Evolutionary conservation across 768 basidiomycete species (phyloP).

Genomic region (Auricularia sp.): DNA sequence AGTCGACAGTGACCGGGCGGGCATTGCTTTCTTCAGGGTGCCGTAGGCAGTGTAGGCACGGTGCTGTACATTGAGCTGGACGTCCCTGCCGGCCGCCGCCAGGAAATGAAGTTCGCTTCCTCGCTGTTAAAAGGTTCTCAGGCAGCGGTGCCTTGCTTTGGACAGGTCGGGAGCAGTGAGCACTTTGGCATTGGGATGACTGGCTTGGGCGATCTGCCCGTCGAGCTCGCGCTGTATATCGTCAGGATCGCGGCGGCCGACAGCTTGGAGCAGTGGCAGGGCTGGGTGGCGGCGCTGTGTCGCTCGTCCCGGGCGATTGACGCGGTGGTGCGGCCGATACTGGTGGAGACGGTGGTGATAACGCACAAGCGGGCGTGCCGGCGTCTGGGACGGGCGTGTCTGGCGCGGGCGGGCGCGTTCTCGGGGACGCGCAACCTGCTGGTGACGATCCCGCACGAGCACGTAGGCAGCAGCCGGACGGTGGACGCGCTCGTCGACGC

Average conservation of each 20-base stretch:
- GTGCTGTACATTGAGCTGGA: too few species aligned
- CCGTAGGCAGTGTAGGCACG: conserved; percentile 22
- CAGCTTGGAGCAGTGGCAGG: background rate
- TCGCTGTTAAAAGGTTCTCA: too few species aligned
- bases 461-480: background rate
- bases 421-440: background rate
- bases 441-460: background rate
- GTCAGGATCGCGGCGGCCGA: background rate
- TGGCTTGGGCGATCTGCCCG: background rate
- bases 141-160: too few species aligned
- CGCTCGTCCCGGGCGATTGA: background rate
- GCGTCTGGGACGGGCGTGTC: background rate
- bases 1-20: conserved; percentile 44
- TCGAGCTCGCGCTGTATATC: background rate
- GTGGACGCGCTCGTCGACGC: background rate
- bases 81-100: too few species aligned
- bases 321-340: background rate
- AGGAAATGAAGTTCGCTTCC: too few species aligned
- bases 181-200: background rate
- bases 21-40: conserved; percentile 60
- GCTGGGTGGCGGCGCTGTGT: background rate
- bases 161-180: background rate
- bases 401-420: background rate
- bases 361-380: background rate
- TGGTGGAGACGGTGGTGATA: background rate